A percentile compares a stretch with the other conserved stretches of the same genome.
Evolutionary conservation across 371 early-diverging fungal species (phyloP).

Genomic region (Mucor sp.): DNA sequence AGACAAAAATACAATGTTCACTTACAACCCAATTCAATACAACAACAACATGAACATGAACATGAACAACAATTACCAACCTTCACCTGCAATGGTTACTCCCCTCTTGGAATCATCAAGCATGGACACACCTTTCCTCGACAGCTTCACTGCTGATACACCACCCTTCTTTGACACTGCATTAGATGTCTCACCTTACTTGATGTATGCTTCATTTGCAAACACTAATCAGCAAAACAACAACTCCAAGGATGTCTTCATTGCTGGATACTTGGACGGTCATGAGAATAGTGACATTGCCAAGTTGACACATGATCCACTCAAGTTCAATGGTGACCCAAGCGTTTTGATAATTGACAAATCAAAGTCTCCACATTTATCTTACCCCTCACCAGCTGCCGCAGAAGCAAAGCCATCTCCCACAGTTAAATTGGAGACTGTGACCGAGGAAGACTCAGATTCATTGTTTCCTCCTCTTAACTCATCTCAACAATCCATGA

Average conservation of each 20-base stretch:
- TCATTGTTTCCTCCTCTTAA: slow-evolving; percentile 18
- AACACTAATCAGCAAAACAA: not conserved
- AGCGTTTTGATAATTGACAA: slow-evolving; percentile 23
- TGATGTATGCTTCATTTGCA: slow-evolving; percentile 9
- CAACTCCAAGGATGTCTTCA: slow-evolving; percentile 9
- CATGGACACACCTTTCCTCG: slow-evolving; percentile 16
- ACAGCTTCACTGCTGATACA: slow-evolving; percentile 1
- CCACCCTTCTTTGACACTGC: slow-evolving; percentile 16
- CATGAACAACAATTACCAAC: not conserved
- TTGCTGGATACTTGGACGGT: slow-evolving; percentile 15
- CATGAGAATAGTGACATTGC: not conserved
- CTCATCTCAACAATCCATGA: slow-evolving; percentile 2
- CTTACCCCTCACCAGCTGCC: not conserved
- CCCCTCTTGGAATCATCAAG: slow-evolving; percentile 15
- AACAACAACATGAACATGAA: not conserved
- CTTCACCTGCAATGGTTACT: slow-evolving; percentile 18
- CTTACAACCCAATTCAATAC: not conserved
- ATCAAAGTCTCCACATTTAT: slow-evolving; percentile 10
- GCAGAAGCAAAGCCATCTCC: slow-evolving; percentile 10
- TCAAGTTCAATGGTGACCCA: slow-evolving; percentile 27
- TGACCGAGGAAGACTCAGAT: slow-evolving; percentile 8
- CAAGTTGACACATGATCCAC: slow-evolving; percentile 13
- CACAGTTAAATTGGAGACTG: slow-evolving; percentile 1
- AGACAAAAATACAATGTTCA: not conserved
- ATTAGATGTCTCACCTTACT: slow-evolving; percentile 14